These are phyloP conservation scores for apple (Malus domestica) DNA, from an alignment of 306 rosid genomes.

Conservation along the genomic window DNA sequence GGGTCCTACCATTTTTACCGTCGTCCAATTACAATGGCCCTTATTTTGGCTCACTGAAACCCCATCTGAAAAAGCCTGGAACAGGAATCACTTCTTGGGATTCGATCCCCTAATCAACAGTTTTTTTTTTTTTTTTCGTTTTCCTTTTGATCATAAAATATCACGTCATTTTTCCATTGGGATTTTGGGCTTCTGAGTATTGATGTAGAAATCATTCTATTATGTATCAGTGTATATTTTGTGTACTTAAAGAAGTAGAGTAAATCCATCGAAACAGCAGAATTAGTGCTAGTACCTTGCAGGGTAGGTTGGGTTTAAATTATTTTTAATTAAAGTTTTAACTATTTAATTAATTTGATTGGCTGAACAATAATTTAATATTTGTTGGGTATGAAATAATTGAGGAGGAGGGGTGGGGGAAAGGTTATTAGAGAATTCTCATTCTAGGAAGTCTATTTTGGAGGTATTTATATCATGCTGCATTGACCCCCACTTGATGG, in stretches of 20 bases:
- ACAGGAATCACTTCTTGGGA: constrained; percentile 42
- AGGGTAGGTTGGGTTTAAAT: not conserved
- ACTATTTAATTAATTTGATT: not conserved
- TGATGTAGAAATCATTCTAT: no score
- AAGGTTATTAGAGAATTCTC: constrained; percentile 11
- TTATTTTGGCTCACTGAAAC: constrained; percentile 18
- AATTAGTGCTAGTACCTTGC: not conserved
- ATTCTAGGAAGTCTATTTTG: constrained; percentile 48
- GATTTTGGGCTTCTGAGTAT: not conserved
- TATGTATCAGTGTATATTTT: not conserved
- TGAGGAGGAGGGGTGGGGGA: constrained; percentile 31
- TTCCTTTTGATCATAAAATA: not conserved
- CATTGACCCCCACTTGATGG: constrained; percentile 72
- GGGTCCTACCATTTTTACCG: not conserved
- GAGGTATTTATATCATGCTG: constrained; percentile 56
- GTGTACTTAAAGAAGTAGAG: constrained; percentile 4
- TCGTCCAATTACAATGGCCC: constrained; percentile 14
- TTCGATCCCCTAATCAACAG: constrained; percentile 32
- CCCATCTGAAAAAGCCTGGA: constrained; percentile 62
- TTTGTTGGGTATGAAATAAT: constrained; percentile 45
- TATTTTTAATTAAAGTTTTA: not conserved
- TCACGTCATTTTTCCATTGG: not conserved
- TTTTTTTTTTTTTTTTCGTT: not conserved
- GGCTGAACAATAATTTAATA: not conserved
- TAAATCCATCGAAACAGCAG: not conserved